Conservation (phyloP, 345 rosid species). For the Camelina sativa region DNA sequence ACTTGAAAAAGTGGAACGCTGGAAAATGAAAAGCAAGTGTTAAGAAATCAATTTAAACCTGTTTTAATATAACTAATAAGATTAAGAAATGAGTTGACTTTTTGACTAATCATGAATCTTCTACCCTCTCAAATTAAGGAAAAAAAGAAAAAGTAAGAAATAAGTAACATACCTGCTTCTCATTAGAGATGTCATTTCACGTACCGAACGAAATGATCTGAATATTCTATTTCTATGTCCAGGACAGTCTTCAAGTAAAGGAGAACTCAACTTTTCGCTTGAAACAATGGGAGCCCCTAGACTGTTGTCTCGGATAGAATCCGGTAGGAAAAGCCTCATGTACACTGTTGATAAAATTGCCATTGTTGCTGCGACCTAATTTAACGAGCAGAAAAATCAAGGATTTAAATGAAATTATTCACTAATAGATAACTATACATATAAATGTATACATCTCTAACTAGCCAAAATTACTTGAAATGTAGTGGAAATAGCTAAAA, state of each 20-base stretch:
- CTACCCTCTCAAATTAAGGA: background rate
- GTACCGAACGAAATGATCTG: slow-evolving; percentile 56
- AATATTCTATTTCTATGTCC: slow-evolving; percentile 37
- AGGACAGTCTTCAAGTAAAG: slow-evolving; percentile 41
- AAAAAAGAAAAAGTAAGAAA: background rate
- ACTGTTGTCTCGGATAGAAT: slow-evolving; percentile 48
- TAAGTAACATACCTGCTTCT: slow-evolving; percentile 63
- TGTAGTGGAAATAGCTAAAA: slow-evolving; percentile 73
- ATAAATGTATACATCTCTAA: background rate
- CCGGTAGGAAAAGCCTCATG: slow-evolving; percentile 75
- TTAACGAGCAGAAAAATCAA: background rate
- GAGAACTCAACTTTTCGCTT: slow-evolving; percentile 35
- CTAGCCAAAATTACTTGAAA: slow-evolving; percentile 59
- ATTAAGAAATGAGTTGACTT: background rate
- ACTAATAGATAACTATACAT: background rate
- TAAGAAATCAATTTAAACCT: background rate
- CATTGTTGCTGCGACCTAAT: slow-evolving; percentile 55
- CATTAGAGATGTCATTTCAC: slow-evolving; percentile 57
- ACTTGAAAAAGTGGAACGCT: slow-evolving; percentile 79
- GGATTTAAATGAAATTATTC: background rate
- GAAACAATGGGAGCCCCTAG: slow-evolving; percentile 53
- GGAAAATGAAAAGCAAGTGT: slow-evolving; percentile 26
- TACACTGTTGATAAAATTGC: slow-evolving; percentile 59
- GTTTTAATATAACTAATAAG: background rate
- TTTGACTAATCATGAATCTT: background rate